Evolutionary conservation across 2,329 filamentous ascomycete species (phyloP), one percentile per base, ranked within the genome.

Genomic region (Diplocarpon rosae): DNA sequence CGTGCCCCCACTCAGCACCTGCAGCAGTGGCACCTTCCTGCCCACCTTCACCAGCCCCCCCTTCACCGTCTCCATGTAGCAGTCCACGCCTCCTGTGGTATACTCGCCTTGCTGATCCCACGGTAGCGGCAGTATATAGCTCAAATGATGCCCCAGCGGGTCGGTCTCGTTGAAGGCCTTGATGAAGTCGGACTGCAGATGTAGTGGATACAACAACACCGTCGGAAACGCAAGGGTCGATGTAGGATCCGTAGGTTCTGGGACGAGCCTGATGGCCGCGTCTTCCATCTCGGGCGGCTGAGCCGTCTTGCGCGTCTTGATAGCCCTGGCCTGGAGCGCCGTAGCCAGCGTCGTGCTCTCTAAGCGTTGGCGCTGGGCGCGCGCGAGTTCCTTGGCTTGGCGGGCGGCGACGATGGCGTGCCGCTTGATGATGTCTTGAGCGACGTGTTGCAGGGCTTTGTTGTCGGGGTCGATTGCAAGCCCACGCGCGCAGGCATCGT

Each of bases 1-100:
- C 59, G 83, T 88, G 6, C 85, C 87, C 8, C 76, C 77, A 8
- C 71, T 71, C 51, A 96, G 65, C 27, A 90, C 75, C 67, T 87
- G 85, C 40, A 87, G 64, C 54, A 96, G 63, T 15, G 77, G 70
- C 52, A 92, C 72, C 60, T 90, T 92, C 73, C 85, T 89, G 38
- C 92, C 90, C 16, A 89, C 80, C 68, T 94, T 95, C 57, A 95
- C 77, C 56, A 98, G 63, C 0, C 89, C 88, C 0, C 88, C 88
- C 0, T 71, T 69, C 3, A 66, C 66, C 0, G 88, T 96, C 69
- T 95, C 88, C 70, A 94, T 83, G 63, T 86, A 96, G 58, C 86
- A 92, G 55, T 95, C 88, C 4, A 95, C 85, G 1, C 65, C 69
- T 0, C 70, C 69, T 1, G 71, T 55, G 1, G 68, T 74, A 63